A percentile compares a stretch with the other conserved stretches of the same genome.
Evolutionary conservation across 805 yeast genomes (phyloP).

Genomic region (Candida arabinofermentans): DNA sequence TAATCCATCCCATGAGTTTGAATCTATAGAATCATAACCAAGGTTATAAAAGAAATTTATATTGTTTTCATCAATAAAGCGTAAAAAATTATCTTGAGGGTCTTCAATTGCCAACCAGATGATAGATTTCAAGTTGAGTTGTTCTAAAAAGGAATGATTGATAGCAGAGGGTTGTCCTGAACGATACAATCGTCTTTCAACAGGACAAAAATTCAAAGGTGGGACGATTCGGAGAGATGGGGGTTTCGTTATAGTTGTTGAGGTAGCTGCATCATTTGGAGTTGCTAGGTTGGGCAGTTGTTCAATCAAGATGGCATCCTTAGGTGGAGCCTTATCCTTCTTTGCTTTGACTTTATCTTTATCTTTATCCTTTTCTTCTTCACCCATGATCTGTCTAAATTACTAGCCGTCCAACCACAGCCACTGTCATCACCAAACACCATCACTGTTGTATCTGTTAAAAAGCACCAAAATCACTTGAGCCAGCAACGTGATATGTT

Average conservation of each 20-base stretch:
- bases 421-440: too few relatives aligned
- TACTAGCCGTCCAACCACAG: too few relatives aligned
- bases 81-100: slow-evolving; percentile 83
- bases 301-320: slow-evolving; percentile 22
- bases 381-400: not conserved
- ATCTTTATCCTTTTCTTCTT: not conserved
- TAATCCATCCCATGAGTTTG: slow-evolving; percentile 94
- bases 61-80: slow-evolving; percentile 68
- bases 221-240: slow-evolving; percentile 77
- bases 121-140: slow-evolving; percentile 70
- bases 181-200: slow-evolving; percentile 79
- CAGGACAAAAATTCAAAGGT: slow-evolving; percentile 93
- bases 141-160: slow-evolving; percentile 79
- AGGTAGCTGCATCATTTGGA: slow-evolving; percentile 17
- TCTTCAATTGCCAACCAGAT: slow-evolving; percentile 96
- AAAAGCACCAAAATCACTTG: too few relatives aligned
- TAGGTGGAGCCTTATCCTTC: slow-evolving; percentile 9
- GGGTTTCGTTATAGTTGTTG: slow-evolving; percentile 39
- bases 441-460: too few relatives aligned
- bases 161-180: slow-evolving; percentile 95
- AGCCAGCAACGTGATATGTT: too few relatives aligned
- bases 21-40: slow-evolving; percentile 44
- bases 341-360: not conserved
- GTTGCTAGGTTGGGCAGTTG: slow-evolving; percentile 21
- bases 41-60: slow-evolving; percentile 81